Base-by-base conservation (phyloP, 108 stramenopile species). In the Nannochloropsis salina region DNA sequence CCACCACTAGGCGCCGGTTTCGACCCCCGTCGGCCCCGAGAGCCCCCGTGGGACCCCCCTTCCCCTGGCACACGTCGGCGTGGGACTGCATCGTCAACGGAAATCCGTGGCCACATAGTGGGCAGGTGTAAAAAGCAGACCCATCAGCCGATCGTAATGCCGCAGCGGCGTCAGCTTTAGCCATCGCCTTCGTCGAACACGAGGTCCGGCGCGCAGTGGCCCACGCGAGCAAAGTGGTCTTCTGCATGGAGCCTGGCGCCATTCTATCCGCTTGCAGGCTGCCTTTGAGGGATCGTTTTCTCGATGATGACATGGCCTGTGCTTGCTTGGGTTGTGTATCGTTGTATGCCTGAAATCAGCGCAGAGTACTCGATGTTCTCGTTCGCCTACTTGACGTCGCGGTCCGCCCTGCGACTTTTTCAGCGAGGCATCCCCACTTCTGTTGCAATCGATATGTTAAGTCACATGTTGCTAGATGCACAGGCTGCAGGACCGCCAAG, bases 21-120 rank as follows among this genome's bases (percentile, higher is more conserved):
- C 31, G 31, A 31, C 31, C 31, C 31, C 31, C 31, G 31, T 31
- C n/a, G n/a, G n/a, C 31, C 31, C 31, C 31, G 61, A 6, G 4
- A n/a, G 15, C n/a, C n/a, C 8, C 20, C 61, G 20, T 74, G 20
- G 3, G 61, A 15, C n/a, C 61, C n/a, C 61, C n/a, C 15, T 74
- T n/a, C n/a, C 61, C 61, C n/a, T 74, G 61, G 61, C 61, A 74
- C n/a, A n/a, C 61, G n/a, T 74, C 61, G 61, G n/a, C 61, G n/a
- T 74, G 61, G 61, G 61, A 74, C n/a, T 74, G 61, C 61, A 74
- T 2, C 61, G 61, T 74, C 61, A 74, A 74, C 20, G 61, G 61
- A 8, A 74, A 74, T 4, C 61, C 61, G 20, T 74, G 61, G 20
- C 61, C 61, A n/a, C 61, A 74, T n/a, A 74, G 61, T 15, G 61